Evolutionary conservation across 768 basidiomycete species (phyloP).

Genomic region (Hericium coralloides): DNA sequence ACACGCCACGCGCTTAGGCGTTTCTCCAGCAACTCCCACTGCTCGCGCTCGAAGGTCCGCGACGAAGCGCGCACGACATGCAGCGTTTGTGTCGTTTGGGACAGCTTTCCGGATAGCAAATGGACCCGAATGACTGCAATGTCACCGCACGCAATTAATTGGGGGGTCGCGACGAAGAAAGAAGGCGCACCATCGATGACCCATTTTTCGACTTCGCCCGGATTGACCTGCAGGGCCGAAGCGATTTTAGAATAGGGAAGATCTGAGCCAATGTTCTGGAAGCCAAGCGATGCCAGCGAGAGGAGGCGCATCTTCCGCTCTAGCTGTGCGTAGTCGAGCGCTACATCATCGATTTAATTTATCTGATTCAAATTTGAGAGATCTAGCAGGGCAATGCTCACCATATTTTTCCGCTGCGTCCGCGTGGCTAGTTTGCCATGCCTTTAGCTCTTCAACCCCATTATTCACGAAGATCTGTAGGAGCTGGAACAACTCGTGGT

Average conservation of each 20-base stretch:
- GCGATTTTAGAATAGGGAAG: constrained; percentile 66
- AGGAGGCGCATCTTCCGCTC: constrained; percentile 77
- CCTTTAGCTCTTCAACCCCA: constrained; percentile 50
- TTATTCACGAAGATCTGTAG: constrained; percentile 65
- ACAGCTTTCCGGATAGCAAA: constrained; percentile 74
- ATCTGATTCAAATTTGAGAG: background rate
- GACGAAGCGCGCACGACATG: constrained; percentile 67
- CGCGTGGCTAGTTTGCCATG: constrained; percentile 49
- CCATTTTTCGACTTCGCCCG: constrained; percentile 73
- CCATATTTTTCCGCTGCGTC: constrained; percentile 47
- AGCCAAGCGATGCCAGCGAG: constrained; percentile 68
- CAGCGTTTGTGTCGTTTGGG: constrained; percentile 67
- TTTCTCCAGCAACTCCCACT: constrained; percentile 75
- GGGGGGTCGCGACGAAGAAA: background rate
- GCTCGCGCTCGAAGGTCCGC: constrained; percentile 64
- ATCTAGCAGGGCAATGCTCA: constrained; percentile 15
- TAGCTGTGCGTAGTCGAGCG: constrained; percentile 46
- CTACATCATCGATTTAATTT: constrained; percentile 25
- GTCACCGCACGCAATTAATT: constrained; percentile 1
- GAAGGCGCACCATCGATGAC: constrained; percentile 64
- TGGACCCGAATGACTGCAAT: constrained; percentile 68
- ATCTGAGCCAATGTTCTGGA: constrained; percentile 64
- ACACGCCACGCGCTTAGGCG: constrained; percentile 72
- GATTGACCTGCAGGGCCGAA: constrained; percentile 53
- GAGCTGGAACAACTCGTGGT: constrained; percentile 66